Base-by-base conservation (phyloP, 306 rosid species). In the Myrica gale region DNA sequence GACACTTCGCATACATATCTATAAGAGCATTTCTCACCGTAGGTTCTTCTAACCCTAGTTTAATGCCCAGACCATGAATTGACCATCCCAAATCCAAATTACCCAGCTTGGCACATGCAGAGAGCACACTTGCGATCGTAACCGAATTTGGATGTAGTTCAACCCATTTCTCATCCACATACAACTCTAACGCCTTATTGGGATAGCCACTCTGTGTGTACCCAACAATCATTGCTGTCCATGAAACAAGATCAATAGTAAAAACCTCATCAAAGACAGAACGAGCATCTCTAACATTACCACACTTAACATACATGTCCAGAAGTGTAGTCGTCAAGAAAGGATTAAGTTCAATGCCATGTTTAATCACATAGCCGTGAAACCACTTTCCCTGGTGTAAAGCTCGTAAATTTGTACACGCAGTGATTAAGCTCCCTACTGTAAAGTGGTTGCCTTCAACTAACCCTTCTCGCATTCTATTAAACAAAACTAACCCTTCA, bases 221-320 rank as follows among this genome's bases (percentile, higher is more conserved):
- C 72, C 97, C 97, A 13, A 84, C 93, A 71, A 90, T 89, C 96
- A 92, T 89, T 3, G 96, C 96, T 2, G 97, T 90, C 92, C 97
- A 92, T 0, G 87, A 90, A 78, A 92, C 91, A 76, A 86, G 80
- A 72, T 90, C 92, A 48, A 44, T 23, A 2, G 47, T 11, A 2
- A 77, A 77, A 74, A 86, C 67, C 21, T 87, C 97, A 43, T 88
- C 88, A 70, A 85, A 85, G 66, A 92, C 86, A 0, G 71, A 67
- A 62, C 87, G 85, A 68, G 96, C 97, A 84, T 92, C 91, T 10
- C 79, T 63, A 23, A 89, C 69, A 9, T 83, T 83, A 62, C 89
- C 92, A 11, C 92, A 90, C 82, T 92, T 92, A 16, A 85, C 90
- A 78, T 92, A 90, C 91, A 88, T 82, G 48, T 91, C 85, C 67